Evolutionary conservation across 1,284 basidiomycete genomes (phyloP).

Genomic region (Microbotryum violaceum): DNA sequence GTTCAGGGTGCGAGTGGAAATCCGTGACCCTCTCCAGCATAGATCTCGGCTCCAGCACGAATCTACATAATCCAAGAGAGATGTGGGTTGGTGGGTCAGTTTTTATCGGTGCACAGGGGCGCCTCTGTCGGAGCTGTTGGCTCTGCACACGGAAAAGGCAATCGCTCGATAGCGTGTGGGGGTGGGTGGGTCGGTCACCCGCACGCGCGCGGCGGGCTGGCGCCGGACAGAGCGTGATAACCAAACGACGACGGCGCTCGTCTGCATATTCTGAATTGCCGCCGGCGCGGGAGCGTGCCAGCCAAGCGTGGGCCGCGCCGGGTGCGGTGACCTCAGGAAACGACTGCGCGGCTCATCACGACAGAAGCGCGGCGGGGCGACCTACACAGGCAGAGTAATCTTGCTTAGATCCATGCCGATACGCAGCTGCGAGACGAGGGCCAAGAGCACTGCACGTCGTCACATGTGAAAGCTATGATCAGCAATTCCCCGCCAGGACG

Average conservation of each 20-base stretch:
- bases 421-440: constrained; percentile 75
- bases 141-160: background rate
- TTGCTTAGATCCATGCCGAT: constrained; percentile 89
- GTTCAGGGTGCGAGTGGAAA: constrained; percentile 97
- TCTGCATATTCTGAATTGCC: too few relatives aligned
- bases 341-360: too few relatives aligned
- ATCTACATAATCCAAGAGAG: constrained; percentile 59
- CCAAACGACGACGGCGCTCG: too few relatives aligned
- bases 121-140: background rate
- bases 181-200: too few relatives aligned
- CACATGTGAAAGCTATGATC: too few relatives aligned
- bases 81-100: background rate
- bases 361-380: background rate
- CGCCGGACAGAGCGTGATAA: background rate
- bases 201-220: too few relatives aligned
- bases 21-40: constrained; percentile 96
- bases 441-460: constrained; percentile 37
- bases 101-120: background rate
- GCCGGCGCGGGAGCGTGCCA: too few relatives aligned
- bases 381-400: constrained; percentile 40
- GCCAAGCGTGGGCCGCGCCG: background rate
- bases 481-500: too few relatives aligned
- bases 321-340: background rate
- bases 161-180: constrained; percentile 4
- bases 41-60: constrained; percentile 79